Evolutionary conservation across 139 green algal species (phyloP).

Genomic region (Yamagishiella unicocca): DNA sequence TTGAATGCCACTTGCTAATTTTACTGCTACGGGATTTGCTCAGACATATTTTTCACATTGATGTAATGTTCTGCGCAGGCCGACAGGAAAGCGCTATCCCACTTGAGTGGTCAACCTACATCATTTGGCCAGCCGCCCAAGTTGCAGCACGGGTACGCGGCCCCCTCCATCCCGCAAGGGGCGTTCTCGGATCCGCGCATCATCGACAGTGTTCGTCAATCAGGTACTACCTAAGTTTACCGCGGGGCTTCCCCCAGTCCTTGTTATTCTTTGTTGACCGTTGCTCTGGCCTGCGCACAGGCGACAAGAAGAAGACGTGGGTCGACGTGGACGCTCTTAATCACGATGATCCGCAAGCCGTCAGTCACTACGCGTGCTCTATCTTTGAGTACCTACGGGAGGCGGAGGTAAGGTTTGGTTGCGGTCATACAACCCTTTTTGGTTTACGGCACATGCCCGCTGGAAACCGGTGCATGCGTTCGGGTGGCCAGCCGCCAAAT

Average conservation of each 20-base stretch:
- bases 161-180: background rate
- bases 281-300: background rate
- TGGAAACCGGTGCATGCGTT: too few species aligned
- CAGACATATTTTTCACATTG: background rate
- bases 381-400: slow-evolving; percentile 85
- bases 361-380: slow-evolving; percentile 78
- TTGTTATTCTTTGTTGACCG: background rate
- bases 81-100: background rate
- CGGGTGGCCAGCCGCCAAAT: too few species aligned
- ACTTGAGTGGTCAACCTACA: background rate
- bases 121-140: background rate
- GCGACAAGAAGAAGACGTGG: slow-evolving; percentile 53
- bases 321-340: slow-evolving; percentile 83
- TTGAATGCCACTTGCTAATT: background rate
- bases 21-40: background rate
- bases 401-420: slow-evolving; percentile 66
- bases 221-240: slow-evolving; percentile 10
- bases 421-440: background rate
- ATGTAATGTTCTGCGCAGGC: background rate
- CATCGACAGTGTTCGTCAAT: slow-evolving; percentile 33
- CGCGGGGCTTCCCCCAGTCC: too few species aligned
- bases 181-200: slow-evolving; percentile 36
- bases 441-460: too few species aligned
- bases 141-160: background rate
- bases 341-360: slow-evolving; percentile 79